Percentiles rank a stretch among this genome's conserved stretches.
These are phyloP conservation scores for Chalciporus piperatoides DNA, from an alignment of 1,284 basidiomycete species.

Conservation along the genomic window DNA sequence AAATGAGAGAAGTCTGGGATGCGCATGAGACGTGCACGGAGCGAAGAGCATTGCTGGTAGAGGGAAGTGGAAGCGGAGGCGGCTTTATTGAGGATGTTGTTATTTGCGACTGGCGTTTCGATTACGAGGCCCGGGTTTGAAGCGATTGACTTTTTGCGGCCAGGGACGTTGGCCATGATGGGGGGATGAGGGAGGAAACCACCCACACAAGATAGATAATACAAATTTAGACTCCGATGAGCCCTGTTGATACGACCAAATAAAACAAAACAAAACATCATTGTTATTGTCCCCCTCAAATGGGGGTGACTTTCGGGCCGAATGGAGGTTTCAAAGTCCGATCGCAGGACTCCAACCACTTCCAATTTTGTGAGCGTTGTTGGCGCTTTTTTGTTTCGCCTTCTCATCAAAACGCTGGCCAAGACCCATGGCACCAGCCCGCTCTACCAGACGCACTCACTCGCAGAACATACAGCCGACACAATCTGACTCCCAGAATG, in stretches of 20 bases:
- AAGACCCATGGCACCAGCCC: conserved; percentile 78
- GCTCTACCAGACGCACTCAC: conserved; percentile 50
- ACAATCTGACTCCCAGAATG: conserved; percentile 30
- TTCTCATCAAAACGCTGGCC: conserved; percentile 35
- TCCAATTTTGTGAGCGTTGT: too few relatives aligned
- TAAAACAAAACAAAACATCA: conserved; percentile 28
- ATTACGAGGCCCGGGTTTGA: conserved; percentile 63
- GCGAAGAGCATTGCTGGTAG: conserved; percentile 82
- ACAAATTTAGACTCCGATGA: conserved; percentile 22
- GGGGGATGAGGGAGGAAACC: conserved; percentile 13
- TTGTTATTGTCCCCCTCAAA: neutral
- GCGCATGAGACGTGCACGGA: conserved; percentile 70
- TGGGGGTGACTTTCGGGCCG: neutral
- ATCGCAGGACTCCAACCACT: conserved; percentile 39
- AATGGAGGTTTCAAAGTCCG: conserved; percentile 23
- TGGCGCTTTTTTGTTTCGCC: conserved; percentile 24
- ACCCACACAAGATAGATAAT: conserved; percentile 29
- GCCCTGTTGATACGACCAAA: conserved; percentile 32
- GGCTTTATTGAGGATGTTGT: conserved; percentile 82
- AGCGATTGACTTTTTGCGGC: conserved; percentile 79
- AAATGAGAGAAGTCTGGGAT: conserved; percentile 69
- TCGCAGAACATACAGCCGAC: conserved; percentile 20
- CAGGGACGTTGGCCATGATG: conserved; percentile 63
- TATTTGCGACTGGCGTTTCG: conserved; percentile 70
- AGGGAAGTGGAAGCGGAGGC: conserved; percentile 78